These are phyloP conservation scores for Amauroascus verrucosus DNA, from an alignment of 2,329 filamentous ascomycete genomes.

Conservation along the genomic window DNA sequence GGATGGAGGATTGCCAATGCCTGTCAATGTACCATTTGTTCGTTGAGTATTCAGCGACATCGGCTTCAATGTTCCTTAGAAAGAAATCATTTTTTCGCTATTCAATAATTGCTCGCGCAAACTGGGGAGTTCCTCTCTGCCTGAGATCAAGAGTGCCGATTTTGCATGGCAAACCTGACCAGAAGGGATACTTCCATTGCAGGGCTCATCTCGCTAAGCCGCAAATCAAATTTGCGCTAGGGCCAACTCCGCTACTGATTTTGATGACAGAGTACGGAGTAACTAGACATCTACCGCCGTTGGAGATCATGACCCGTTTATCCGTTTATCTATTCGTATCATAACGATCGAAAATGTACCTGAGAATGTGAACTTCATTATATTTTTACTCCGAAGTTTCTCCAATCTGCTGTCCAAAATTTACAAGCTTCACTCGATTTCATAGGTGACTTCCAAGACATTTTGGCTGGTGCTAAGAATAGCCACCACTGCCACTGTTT, in stretches of 20 bases:
- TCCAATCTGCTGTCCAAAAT: too few relatives aligned
- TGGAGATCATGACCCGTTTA: too few relatives aligned
- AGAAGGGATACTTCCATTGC: not conserved
- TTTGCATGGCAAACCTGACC: too few relatives aligned
- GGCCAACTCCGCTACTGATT: not conserved
- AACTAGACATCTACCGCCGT: too few relatives aligned
- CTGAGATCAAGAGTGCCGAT: too few relatives aligned
- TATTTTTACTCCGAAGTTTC: too few relatives aligned
- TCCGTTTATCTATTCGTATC: too few relatives aligned
- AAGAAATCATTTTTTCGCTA: not conserved
- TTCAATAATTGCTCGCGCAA: not conserved
- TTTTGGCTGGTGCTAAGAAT: conserved; percentile 6
- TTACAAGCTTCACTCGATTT: too few relatives aligned
- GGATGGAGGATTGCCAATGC: not conserved
- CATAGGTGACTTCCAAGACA: not conserved
- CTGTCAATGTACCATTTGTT: conserved; percentile 6
- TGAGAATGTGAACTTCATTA: too few relatives aligned
- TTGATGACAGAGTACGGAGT: not conserved
- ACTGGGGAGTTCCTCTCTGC: too few relatives aligned
- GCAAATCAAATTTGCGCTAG: conserved; percentile 3
- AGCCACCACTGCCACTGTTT: conserved; percentile 6
- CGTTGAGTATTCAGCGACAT: not conserved
- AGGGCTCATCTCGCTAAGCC: not conserved
- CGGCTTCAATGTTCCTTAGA: not conserved
- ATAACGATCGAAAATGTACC: too few relatives aligned